Conservation (phyloP, 1,139 yeast species). For the Debaryomycetaceae sp. region DNA sequence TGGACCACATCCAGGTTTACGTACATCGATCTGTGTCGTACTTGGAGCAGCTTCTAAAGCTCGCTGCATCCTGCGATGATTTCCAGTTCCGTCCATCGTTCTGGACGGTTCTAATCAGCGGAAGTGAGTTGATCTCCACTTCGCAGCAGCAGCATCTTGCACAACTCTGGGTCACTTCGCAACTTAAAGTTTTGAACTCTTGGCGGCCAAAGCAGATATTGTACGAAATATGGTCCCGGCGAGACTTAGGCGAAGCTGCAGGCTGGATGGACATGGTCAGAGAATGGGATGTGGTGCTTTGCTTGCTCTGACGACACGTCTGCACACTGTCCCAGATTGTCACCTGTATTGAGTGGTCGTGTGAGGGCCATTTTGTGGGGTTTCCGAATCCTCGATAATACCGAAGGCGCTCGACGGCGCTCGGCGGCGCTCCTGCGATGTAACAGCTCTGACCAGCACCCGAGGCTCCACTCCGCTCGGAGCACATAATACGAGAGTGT, state of each 20-base stretch:
- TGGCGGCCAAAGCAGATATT: slow-evolving; percentile 57
- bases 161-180: slow-evolving; percentile 25
- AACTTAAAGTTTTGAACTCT: slow-evolving; percentile 28
- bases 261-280: slow-evolving; percentile 54
- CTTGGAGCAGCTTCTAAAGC: neutral
- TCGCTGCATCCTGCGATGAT: neutral
- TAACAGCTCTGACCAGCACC: neutral
- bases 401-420: neutral
- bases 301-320: slow-evolving; percentile 21
- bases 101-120: slow-evolving; percentile 50
- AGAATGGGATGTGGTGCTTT: slow-evolving; percentile 49
- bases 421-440: neutral
- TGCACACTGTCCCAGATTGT: neutral
- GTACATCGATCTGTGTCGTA: neutral
- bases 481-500: no score
- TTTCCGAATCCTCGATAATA: neutral
- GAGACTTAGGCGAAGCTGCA: slow-evolving; percentile 36
- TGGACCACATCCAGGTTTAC: neutral
- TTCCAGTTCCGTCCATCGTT: slow-evolving; percentile 32
- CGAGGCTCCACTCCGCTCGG: no score
- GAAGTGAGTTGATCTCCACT: slow-evolving; percentile 29
- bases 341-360: neutral
- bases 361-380: neutral
- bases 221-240: slow-evolving; percentile 49
- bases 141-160: slow-evolving; percentile 20